A percentile compares a stretch with the other conserved stretches of the same genome.
Conservation (phyloP, 768 basidiomycete genomes). For the Gloeostereum incarnatum region DNA sequence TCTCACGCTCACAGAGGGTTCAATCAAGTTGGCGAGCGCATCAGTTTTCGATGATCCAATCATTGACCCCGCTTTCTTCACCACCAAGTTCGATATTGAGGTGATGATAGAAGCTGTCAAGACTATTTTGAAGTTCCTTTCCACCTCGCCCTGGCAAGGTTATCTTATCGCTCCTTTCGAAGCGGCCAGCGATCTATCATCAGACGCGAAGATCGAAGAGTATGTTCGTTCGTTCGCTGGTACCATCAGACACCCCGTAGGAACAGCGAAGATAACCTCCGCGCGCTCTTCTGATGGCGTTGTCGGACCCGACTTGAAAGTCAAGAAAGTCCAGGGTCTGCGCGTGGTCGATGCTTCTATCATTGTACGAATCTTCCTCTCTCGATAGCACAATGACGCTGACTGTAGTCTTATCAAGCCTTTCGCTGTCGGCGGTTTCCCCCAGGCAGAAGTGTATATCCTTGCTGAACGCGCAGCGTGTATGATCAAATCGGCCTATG, state of each 20-base stretch:
- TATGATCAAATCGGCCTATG: too few relatives aligned
- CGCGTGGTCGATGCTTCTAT: constrained; percentile 20
- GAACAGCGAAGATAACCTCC: constrained; percentile 14
- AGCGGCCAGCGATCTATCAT: constrained; percentile 3
- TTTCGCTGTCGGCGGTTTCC: too few relatives aligned
- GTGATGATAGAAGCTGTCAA: constrained; percentile 12
- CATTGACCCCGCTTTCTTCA: constrained; percentile 35
- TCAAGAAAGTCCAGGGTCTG: constrained; percentile 16
- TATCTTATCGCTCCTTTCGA: constrained; percentile 8
- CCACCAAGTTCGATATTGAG: constrained; percentile 8
- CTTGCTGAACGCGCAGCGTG: too few relatives aligned
- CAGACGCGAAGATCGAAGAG: constrained; percentile 12
- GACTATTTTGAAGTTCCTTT: constrained; percentile 8
- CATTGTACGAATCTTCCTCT: constrained; percentile 3
- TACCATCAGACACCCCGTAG: constrained; percentile 13
- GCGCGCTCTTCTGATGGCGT: constrained; percentile 12
- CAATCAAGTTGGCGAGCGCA: too few relatives aligned
- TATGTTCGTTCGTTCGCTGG: constrained; percentile 5
- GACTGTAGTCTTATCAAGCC: too few relatives aligned
- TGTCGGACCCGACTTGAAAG: constrained; percentile 15
- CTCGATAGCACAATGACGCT: too few relatives aligned
- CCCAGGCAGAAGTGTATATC: too few relatives aligned
- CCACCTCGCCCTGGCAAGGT: constrained; percentile 8
- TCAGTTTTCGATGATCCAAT: constrained; percentile 30
- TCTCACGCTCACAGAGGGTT: too few relatives aligned